phyloP scores from a whole-genome alignment of 306 rosid genomes.

The Cyclanthera cordifolia region DNA sequence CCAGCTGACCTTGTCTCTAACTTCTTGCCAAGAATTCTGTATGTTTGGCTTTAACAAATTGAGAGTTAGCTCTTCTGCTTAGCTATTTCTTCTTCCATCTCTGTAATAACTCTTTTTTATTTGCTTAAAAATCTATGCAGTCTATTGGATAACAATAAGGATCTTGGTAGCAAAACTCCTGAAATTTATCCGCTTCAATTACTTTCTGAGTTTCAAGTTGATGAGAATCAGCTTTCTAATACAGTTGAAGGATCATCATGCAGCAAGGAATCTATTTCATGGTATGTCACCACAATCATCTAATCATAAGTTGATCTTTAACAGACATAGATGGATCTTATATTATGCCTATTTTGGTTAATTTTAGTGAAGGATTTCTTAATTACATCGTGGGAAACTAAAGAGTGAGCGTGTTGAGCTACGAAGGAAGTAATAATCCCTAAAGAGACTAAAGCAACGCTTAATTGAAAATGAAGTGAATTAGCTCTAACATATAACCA shows the following conservation, averaged over 20 bases:
- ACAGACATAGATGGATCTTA: background rate
- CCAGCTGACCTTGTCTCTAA: constrained; percentile 59
- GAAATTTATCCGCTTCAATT: constrained; percentile 40
- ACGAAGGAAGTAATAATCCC: too few species aligned
- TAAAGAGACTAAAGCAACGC: too few species aligned
- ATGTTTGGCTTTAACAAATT: constrained; percentile 28
- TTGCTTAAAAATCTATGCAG: constrained; percentile 28
- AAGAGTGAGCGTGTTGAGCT: too few species aligned
- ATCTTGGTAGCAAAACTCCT: constrained; percentile 48
- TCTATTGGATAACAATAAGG: constrained; percentile 64
- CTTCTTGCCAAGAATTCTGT: constrained; percentile 58
- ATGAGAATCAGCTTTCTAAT: constrained; percentile 38
- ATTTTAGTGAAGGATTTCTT: too few species aligned
- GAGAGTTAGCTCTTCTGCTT: constrained; percentile 1
- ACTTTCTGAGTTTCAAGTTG: constrained; percentile 70
- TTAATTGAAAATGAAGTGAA: too few species aligned
- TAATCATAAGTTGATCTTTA: background rate
- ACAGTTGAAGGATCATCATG: constrained; percentile 28
- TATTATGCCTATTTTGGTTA: background rate
- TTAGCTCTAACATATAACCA: too few species aligned
- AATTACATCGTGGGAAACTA: background rate
- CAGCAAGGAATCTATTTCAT: constrained; percentile 22
- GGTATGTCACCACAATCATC: constrained; percentile 35
- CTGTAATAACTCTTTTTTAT: constrained; percentile 14
- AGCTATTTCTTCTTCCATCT: too few species aligned